Evolutionary conservation across 2,329 filamentous ascomycete genomes (phyloP).

Genomic region (Ophiostoma angusticollis): DNA sequence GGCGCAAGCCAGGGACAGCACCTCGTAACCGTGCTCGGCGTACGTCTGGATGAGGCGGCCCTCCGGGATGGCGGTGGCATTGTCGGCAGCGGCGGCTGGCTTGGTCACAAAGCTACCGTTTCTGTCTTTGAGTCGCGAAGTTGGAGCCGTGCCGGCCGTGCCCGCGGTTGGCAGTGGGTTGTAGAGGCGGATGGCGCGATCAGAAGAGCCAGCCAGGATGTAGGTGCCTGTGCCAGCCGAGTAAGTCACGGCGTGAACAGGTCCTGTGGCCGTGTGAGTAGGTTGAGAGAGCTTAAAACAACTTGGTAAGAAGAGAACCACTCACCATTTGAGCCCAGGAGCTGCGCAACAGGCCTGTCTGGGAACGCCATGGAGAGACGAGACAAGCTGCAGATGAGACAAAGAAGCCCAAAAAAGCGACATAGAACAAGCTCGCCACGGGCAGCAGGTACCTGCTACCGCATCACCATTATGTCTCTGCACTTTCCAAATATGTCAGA

Average conservation of each 20-base stretch:
- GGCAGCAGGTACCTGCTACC: conserved; percentile 1
- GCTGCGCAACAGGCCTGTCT: conserved; percentile 38
- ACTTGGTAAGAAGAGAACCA: conserved; percentile 6
- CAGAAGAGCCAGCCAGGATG: conserved; percentile 73
- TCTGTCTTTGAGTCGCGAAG: conserved; percentile 3
- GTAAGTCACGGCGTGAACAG: conserved; percentile 60
- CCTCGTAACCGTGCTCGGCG: conserved; percentile 79
- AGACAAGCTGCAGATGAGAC: background rate
- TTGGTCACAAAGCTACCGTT: conserved; percentile 9
- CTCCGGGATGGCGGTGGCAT: conserved; percentile 22
- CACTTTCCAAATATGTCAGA: background rate
- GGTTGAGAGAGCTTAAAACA: background rate
- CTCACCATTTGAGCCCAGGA: conserved; percentile 46
- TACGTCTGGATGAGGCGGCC: conserved; percentile 74
- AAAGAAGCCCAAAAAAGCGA: background rate
- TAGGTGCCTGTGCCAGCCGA: conserved; percentile 62
- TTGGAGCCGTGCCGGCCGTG: background rate
- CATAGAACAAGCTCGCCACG: background rate
- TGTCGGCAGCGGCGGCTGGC: conserved; percentile 22
- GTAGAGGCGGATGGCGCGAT: conserved; percentile 76
- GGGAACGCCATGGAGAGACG: conserved; percentile 29
- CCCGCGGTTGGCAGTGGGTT: conserved; percentile 49
- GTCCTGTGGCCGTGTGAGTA: conserved; percentile 38
- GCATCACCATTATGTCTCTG: background rate
- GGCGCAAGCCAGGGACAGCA: conserved; percentile 66